These are phyloP conservation scores for Penicillium subrubescens DNA, from an alignment of 495 filamentous ascomycete species.

Conservation along the genomic window DNA sequence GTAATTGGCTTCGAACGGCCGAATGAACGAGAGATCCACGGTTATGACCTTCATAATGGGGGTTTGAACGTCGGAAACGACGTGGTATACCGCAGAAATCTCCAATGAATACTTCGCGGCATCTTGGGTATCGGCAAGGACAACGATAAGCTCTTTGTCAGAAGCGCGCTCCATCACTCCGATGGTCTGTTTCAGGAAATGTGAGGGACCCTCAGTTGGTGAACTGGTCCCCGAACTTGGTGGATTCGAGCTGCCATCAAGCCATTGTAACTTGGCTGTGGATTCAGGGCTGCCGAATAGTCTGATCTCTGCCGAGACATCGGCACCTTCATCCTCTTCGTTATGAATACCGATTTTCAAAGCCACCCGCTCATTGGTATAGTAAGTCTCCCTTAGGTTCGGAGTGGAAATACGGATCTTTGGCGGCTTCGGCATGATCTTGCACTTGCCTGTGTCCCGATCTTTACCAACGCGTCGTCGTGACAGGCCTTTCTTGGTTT, in stretches of 20 bases:
- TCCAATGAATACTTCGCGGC: conserved; percentile 69
- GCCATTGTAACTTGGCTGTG: conserved; percentile 52
- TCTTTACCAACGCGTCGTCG: conserved; percentile 44
- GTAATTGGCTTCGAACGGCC: conserved; percentile 87
- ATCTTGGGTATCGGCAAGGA: conserved; percentile 41
- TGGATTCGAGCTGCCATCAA: conserved; percentile 30
- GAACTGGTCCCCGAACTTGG: conserved; percentile 29
- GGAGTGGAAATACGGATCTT: conserved; percentile 77
- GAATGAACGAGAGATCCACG: conserved; percentile 68
- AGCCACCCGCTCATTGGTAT: conserved; percentile 73
- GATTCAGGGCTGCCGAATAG: conserved; percentile 62
- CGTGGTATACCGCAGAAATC: conserved; percentile 72
- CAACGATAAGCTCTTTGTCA: conserved; percentile 32
- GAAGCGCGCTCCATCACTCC: conserved; percentile 54
- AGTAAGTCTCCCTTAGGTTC: conserved; percentile 69
- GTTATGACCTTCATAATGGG: conserved; percentile 72
- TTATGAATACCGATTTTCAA: conserved; percentile 75
- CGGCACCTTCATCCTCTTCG: conserved; percentile 78
- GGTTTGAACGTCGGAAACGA: conserved; percentile 80
- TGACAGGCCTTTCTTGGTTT: conserved; percentile 39
- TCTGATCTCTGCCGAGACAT: conserved; percentile 66
- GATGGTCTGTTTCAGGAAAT: conserved; percentile 39
- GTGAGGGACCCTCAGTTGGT: conserved; percentile 33
- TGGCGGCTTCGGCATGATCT: conserved; percentile 84
- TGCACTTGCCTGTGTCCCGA: conserved; percentile 49